These are phyloP conservation scores for Russula sp. DNA, from an alignment of 768 basidiomycete genomes.

Conservation along the genomic window DNA sequence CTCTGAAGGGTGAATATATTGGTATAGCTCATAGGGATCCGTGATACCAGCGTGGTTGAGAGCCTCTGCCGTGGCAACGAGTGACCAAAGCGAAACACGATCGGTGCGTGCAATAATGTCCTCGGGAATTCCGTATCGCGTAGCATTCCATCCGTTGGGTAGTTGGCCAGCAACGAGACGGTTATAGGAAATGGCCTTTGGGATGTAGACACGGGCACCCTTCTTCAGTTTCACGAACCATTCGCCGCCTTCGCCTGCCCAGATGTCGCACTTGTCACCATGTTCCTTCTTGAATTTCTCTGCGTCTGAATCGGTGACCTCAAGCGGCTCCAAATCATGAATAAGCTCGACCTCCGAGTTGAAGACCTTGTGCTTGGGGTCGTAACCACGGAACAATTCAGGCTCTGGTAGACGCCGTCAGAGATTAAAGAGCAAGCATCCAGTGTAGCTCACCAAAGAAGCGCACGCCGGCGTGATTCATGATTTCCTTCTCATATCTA, in stretches of 20 bases:
- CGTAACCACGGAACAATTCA: conserved; percentile 95
- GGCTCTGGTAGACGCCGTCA: conserved; percentile 56
- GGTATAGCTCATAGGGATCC: conserved; percentile 96
- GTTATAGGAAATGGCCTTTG: conserved; percentile 93
- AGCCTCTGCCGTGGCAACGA: conserved; percentile 91
- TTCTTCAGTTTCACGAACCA: conserved; percentile 99
- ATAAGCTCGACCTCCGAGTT: conserved; percentile 94
- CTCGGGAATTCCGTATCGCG: conserved; percentile 92
- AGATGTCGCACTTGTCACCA: conserved; percentile 92
- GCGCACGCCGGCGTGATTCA: conserved; percentile 86
- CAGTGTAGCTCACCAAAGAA: conserved; percentile 60
- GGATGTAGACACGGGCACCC: conserved; percentile 86
- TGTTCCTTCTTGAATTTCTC: conserved; percentile 95
- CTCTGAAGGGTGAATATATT: conserved; percentile 93
- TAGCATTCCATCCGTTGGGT: conserved; percentile 95
- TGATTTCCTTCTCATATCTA: conserved; percentile 90
- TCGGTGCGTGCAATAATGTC: conserved; percentile 95
- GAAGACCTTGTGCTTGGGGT: conserved; percentile 96
- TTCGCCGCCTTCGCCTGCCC: conserved; percentile 86
- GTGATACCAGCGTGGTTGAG: conserved; percentile 96
- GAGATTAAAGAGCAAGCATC: not conserved
- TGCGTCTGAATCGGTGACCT: conserved; percentile 86
- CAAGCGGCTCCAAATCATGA: conserved; percentile 94
- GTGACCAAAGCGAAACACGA: conserved; percentile 88
- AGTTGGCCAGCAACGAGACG: conserved; percentile 93